Evolutionary conservation across 306 rosid genomes (phyloP), one percentile per base, ranked within the genome.

Genomic region (Erythrophleum fordii): DNA sequence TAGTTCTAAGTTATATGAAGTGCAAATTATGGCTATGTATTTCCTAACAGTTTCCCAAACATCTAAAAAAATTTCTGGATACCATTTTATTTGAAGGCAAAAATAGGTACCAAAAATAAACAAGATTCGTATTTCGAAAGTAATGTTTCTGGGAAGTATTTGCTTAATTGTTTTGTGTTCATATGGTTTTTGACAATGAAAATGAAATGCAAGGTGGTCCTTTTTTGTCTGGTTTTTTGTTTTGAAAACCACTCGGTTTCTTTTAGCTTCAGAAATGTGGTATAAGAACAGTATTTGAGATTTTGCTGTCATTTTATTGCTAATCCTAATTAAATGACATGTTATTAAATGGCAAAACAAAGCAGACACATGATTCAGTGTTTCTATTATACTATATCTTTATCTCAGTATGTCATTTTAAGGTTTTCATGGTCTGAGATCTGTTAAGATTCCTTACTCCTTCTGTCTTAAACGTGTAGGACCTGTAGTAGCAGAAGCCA

Each of bases 401-500:
- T 11, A 11, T 22, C 35, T 41, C 35, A 4, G 5, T 34, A 18
- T 31, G 18, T 8, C 13, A n/a, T 25, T 79, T 73, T 52, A 37
- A 84, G 44, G 53, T 81, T 44, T 81, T 17, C 34, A 10, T 64
- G 51, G 75, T 60, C 26, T 41, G 29, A 16, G 58, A 29, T 72
- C 11, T 49, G 55, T 31, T 76, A 18, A 79, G 6, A 11, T 13
- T 59, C 25, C 25, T 25, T 77, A 74, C 13, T 2, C 69, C 29
- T 55, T 60, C 48, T 67, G 48, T 52, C 81, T 88, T 82, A 45
- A 80, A 86, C 88, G 77, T 82, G 84, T 65, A 95, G 99, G 99
- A 72, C 99, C 99, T 66, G 98, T 95, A 12, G 96, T 95, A 64
- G 97, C 97, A 0, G 99, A 95, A 66, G 99, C 97, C 14, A 93